Conservation (phyloP, 1,284 basidiomycete species). For the Pseudozyma hubeiensis region DNA sequence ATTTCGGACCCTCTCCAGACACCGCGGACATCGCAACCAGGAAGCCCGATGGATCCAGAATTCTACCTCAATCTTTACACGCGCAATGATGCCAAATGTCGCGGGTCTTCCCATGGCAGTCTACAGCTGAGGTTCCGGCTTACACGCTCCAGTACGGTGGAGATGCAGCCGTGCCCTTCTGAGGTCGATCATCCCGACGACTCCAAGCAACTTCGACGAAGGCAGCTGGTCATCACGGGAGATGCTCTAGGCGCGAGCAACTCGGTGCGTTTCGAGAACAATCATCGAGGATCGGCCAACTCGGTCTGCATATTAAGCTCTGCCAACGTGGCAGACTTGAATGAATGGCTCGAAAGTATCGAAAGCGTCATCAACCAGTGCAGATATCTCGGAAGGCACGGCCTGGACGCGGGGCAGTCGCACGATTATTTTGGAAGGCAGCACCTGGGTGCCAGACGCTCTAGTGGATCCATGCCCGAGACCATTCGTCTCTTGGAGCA, state of each 20-base stretch:
- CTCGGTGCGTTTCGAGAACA: not conserved
- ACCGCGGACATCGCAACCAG: constrained; percentile 4
- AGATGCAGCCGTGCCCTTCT: constrained; percentile 7
- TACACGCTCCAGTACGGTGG: constrained; percentile 19
- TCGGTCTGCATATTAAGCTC: constrained; percentile 18
- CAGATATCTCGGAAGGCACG: not conserved
- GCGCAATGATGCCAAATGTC: not conserved
- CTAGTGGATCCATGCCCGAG: constrained; percentile 14
- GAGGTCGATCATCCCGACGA: not conserved
- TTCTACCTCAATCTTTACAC: constrained; percentile 17
- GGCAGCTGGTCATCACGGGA: constrained; percentile 25
- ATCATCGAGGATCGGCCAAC: not conserved
- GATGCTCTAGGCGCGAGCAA: not conserved
- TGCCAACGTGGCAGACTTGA: constrained; percentile 21
- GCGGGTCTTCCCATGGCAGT: not conserved
- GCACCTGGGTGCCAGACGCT: not conserved
- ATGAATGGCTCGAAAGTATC: constrained; percentile 18
- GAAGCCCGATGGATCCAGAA: constrained; percentile 1
- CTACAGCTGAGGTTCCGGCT: constrained; percentile 14
- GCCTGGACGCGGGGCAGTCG: not conserved
- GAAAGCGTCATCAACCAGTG: constrained; percentile 5
- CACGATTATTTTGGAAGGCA: not conserved
- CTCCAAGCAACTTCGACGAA: not conserved
- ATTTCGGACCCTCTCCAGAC: constrained; percentile 21
- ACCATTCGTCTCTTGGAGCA: constrained; percentile 16